These are phyloP conservation scores for Solanum okadae DNA, from an alignment of 257 asterid genomes.

Conservation along the genomic window DNA sequence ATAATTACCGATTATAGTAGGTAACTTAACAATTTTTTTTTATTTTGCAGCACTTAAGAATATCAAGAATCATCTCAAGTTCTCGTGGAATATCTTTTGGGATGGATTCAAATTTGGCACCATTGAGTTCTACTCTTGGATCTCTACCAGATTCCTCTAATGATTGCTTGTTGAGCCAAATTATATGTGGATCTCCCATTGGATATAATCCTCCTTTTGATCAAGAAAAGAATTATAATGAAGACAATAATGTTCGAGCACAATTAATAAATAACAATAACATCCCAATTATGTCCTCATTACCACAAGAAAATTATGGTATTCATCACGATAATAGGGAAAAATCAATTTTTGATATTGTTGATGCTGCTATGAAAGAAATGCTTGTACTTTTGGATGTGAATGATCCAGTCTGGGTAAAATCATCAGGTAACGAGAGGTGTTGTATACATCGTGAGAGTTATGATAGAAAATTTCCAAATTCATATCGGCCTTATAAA, in stretches of 20 bases:
- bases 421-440: slow-evolving; percentile 34
- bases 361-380: slow-evolving; percentile 40
- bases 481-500: slow-evolving; percentile 16
- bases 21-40: background rate
- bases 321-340: slow-evolving; percentile 16
- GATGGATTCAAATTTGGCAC: background rate
- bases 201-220: background rate
- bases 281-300: background rate
- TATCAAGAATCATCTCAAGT: slow-evolving; percentile 20
- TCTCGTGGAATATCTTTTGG: slow-evolving; percentile 15
- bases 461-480: slow-evolving; percentile 48
- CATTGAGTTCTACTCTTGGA: slow-evolving; percentile 2
- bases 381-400: slow-evolving; percentile 39
- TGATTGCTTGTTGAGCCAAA: slow-evolving; percentile 6
- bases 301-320: background rate
- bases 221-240: background rate
- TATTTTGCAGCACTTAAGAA: slow-evolving; percentile 24
- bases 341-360: slow-evolving; percentile 23
- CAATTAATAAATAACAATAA: slow-evolving; percentile 1
- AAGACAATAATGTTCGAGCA: background rate
- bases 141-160: background rate
- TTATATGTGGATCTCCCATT: slow-evolving; percentile 6
- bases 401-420: slow-evolving; percentile 58
- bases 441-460: slow-evolving; percentile 30
- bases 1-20: background rate